A percentile compares a stretch with the other conserved stretches of the same genome.
phyloP scores from a whole-genome alignment of 129 eudicot genomes.

The Tagetes erecta region DNA sequence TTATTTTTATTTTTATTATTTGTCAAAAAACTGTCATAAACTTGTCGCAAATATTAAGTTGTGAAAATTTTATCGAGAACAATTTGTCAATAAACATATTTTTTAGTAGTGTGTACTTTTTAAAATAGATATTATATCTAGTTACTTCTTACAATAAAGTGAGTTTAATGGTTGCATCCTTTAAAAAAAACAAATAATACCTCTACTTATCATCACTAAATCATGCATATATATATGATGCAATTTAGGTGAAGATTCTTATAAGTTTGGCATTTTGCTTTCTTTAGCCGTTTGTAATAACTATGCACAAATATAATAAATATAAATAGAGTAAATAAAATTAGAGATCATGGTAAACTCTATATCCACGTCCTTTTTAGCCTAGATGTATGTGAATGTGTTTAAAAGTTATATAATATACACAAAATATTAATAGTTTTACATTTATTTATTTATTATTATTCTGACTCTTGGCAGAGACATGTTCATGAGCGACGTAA shows the following conservation, averaged over 20 bases:
- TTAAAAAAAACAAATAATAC: background rate
- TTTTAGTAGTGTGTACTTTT: no score
- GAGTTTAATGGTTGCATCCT: no score
- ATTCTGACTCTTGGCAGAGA: background rate
- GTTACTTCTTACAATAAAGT: no score
- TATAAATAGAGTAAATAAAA: background rate
- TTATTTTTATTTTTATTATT: no score
- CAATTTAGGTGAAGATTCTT: conserved; percentile 32
- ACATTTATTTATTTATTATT: background rate
- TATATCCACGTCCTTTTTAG: background rate
- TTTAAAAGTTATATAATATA: background rate
- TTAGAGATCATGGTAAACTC: background rate
- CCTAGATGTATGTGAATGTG: background rate
- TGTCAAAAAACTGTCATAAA: no score
- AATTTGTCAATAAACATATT: no score
- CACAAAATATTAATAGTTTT: background rate
- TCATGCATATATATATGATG: background rate
- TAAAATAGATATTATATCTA: no score
- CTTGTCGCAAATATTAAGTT: no score
- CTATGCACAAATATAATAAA: background rate
- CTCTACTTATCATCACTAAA: background rate
- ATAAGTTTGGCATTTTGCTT: conserved; percentile 27
- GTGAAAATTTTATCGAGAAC: no score
- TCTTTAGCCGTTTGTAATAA: background rate
- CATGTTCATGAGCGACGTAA: background rate